Base-by-base conservation (phyloP, 257 asterid species). In the Plantago elongata region DNA sequence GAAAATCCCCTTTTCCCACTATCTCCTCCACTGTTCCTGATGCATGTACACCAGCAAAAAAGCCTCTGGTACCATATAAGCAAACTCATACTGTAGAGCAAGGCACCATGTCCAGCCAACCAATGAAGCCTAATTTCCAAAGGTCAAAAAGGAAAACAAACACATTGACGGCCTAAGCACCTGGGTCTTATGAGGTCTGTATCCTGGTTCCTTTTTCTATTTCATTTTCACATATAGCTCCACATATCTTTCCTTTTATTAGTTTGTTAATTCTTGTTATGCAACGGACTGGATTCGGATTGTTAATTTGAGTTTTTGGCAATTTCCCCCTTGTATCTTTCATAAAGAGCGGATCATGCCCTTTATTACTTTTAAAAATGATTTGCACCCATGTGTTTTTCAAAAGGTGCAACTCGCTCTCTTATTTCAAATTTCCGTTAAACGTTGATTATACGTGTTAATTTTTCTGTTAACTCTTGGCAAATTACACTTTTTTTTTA, bases 111-210 rank as follows among this genome's bases (percentile, higher is more conserved):
- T 57, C 75, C 16, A 78, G 86, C 89, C 96, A 81, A 66, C 95
- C 93, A 44, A 72, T 89, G 51, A 88, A 78, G 74, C 97, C 97
- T 70, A 86, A 38, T 72, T 88, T 92, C 69, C 92, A 83, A 83
- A 82, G 84, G 85, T 63, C 70, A 8, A 90, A 82, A 72, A 79
- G 73, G 81, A 83, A 78, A 81, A 81, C 76, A 78, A 78, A 78
- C 40, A 34, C 5, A 34, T 34, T 34, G 40, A 34, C 8, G 3
- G 8, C 40, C 40, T 34, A 34, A 7, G 40, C 2, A 34, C 40
- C 40, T 34, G 40, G 40, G 8, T 9, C 54, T n/a, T 5, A 50
- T 50, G 54, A 50, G 54, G 54, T 50, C 18, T 11, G 54, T 50
- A 29, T 50, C 10, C 54, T 50, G 11, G 16, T 50, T 50, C 54